Evolutionary conservation across 164 flowering plant species (phyloP), one percentile per base, ranked within the genome.

Genomic region (Annona squamosa): DNA sequence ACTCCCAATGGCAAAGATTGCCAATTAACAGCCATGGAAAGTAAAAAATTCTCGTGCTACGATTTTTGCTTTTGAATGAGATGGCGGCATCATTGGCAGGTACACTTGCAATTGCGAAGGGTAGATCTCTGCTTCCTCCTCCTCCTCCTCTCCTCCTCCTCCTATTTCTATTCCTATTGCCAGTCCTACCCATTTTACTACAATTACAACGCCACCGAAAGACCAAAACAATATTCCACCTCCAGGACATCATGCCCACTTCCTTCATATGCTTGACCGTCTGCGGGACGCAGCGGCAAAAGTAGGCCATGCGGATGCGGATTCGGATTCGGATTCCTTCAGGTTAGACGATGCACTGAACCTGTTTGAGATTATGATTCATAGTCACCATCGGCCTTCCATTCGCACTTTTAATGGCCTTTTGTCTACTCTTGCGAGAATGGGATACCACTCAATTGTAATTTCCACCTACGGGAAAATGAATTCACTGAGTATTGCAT

Each of bases 381-480:
- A 26, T 26, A 26, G 37, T 72, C 5, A 66, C 18, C 80, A 78
- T 18, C 19, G 4, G 7, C 82, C 76, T 0, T 72, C 78, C 0
- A 66, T 75, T 70, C 37, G 6, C 1, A 48, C 46, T 12, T 78
- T 78, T 62, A 73, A 47, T 70, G 75, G 37, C 37, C 37, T 26
- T 26, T 26, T 26, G 37, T 26, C 37, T 26, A 26, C 37, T 26
- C 37, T 26, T 61, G 61, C 73, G 1, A 69, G 41, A 65, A 69
- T 65, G 48, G 48, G 72, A 65, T 62, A 59, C 17, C 48, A 74
- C 18, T 48, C 67, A 1, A 18, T 5, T 7, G 78, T 68, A 3
- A 10, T 77, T 52, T 74, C 71, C 10, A 18, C 69, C 10, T 74
- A 16, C 48, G 71, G 59, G 18, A 62, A 48, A 68, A 48, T 81